Evolutionary conservation across 2,329 filamentous ascomycete genomes (phyloP).

Genomic region (Diaporthe australafricana): DNA sequence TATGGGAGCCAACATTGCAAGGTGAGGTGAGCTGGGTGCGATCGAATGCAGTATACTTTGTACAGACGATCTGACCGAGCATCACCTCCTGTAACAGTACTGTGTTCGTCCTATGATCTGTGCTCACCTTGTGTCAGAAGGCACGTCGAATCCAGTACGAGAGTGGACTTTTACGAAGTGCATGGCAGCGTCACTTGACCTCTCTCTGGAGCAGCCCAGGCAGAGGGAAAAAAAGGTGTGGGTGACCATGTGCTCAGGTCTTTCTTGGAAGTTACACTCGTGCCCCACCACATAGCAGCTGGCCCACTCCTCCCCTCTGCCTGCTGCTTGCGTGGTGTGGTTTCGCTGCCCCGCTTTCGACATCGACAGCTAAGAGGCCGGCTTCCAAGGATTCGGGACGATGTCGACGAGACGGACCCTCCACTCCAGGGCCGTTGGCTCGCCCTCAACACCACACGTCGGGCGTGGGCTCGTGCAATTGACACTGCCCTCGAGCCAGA

Average conservation of each 20-base stretch:
- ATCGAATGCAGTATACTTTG: background rate
- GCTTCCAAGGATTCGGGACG: constrained; percentile 22
- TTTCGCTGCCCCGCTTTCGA: constrained; percentile 29
- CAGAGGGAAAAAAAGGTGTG: constrained; percentile 5
- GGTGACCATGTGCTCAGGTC: constrained; percentile 13
- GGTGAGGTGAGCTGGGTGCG: background rate
- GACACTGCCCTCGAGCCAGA: background rate
- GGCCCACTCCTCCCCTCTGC: constrained; percentile 12
- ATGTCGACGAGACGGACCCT: background rate
- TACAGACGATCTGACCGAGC: background rate
- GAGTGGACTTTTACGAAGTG: background rate
- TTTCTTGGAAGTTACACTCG: constrained; percentile 13
- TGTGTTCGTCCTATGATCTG: background rate
- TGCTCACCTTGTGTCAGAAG: constrained; percentile 19
- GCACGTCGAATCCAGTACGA: background rate
- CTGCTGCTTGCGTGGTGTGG: constrained; percentile 18
- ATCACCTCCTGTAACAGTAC: constrained; percentile 12
- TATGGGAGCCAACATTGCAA: constrained; percentile 13
- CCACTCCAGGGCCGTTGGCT: background rate
- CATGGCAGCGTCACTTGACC: constrained; percentile 27
- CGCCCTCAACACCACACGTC: background rate
- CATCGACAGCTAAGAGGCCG: constrained; percentile 21
- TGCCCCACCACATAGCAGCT: constrained; percentile 26
- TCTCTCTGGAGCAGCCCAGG: background rate
- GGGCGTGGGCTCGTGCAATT: background rate